Base-by-base conservation (phyloP, 1,284 basidiomycete genomes). In the Puccinia horiana region DNA sequence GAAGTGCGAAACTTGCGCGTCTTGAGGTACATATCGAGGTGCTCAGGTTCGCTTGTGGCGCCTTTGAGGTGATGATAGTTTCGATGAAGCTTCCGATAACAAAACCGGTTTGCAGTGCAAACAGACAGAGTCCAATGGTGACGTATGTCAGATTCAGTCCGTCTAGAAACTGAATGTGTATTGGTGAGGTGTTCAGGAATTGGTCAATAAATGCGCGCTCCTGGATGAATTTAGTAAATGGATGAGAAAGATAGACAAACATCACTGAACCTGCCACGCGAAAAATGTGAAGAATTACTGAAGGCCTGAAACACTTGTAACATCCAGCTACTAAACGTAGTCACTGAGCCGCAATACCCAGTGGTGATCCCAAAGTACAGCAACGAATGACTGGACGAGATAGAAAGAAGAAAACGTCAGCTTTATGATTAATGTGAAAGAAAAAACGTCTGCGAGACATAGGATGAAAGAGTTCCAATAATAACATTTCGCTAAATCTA, bases 281-380 rank as follows among this genome's bases (percentile, higher is more conserved):
- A 85, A 77, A 89, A 90, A 18, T 89, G 87, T 20, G 88, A 87
- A 23, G 90, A 88, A 86, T 98, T 93, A 0, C 93, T 90, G 90
- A 95, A 99, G 0, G 95, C 93, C 74, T 90, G 88, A 86, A 96
- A 99, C 0, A 95, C 88, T 83, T 95, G 93, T 11, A 94, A 86
- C 87, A 98, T 94, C 96, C 97, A 99, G 23, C 92, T 91, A 4
- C 95, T 97, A 88, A 98, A 99, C 0, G 96, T 98, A 4, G 97
- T 99, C 84, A 98, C 88, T 5, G 94, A 96, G 0, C 96, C 97
- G 85, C 96, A 98, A 86, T 97, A 94, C 4, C 96, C 96, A 63
- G 96, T 98, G 0, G 94, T 94, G 26, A 96, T 87, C 58, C 93
- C 94, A 5, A 93, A 93, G 87, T 95, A 96, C 11, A 96, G 85